Evolutionary conservation across 768 basidiomycete genomes (phyloP), one percentile per base, ranked within the genome.

Genomic region (Suillus americanus): DNA sequence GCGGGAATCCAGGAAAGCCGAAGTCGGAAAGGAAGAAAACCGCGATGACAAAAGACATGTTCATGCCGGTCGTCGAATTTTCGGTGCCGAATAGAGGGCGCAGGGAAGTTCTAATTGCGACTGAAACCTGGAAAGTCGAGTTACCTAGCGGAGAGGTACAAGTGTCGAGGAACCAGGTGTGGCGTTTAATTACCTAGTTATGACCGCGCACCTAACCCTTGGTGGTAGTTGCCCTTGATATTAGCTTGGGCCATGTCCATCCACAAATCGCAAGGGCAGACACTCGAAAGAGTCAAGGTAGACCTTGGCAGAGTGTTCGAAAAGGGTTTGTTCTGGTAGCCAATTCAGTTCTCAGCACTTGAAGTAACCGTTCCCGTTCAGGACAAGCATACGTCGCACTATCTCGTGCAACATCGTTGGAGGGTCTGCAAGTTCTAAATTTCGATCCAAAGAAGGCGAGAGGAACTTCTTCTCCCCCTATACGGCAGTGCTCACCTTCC

Each of bases 181-280:
- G 23, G 18, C 25, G 83, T 74, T 45, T 56, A 25, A 16, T 55
- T 20, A 30, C 28, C 62, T 20, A 1, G 62, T 55, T 5, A 8
- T 16, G 48, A 33, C 28, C 14, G 2, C 9, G 20, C 4, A 13
- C 20, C 57, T 59, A 7, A 59, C 10, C 20, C 20, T 28, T 60
- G 20, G 61, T 10, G 18, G 12, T 68, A 96, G 93, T 75, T 97
- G 2, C 94, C 94, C 0, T 74, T 98, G 30, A 95, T 97, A 65
- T 82, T 97, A 45, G 85, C 96, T 0, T 99, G 96, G 97, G 96
- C 97, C 0, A 97, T 98, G 94, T 93, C 91, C 55, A 99, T 99
- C 67, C 97, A 99, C 77, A 99, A 99, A 74, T 92, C 92, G 13
- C 97, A 99, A 75, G 97, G 97, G 12, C 97, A 99, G 75, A 99